phyloP scores from a whole-genome alignment of 306 rosid genomes.

The Erythrophleum fordii region DNA sequence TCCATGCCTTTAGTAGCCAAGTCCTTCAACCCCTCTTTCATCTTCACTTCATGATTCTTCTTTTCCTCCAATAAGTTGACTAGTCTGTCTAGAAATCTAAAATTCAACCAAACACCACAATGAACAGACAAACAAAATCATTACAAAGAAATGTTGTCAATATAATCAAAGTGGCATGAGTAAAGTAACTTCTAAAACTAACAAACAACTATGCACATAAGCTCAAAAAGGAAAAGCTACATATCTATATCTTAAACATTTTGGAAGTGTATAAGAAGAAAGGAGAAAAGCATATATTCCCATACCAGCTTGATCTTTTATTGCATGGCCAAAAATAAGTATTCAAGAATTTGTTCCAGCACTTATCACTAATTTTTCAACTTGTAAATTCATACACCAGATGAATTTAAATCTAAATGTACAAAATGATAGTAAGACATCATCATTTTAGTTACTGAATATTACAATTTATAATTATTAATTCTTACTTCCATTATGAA shows the following conservation, averaged over 20 bases:
- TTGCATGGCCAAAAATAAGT: not conserved
- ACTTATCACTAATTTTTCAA: not conserved
- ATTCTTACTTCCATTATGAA: conserved; percentile 24
- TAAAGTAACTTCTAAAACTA: conserved; percentile 24
- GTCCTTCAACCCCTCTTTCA: conserved; percentile 86
- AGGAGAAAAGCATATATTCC: not conserved
- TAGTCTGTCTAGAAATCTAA: conserved; percentile 86
- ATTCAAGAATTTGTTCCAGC: not conserved
- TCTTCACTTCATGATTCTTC: conserved; percentile 84
- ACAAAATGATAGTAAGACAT: conserved; percentile 15
- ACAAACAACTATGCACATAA: not conserved
- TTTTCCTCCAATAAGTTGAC: conserved; percentile 85
- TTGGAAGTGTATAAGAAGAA: not conserved
- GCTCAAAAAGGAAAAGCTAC: not conserved
- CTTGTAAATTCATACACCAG: not conserved
- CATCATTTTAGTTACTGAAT: not conserved
- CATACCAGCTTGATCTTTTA: not conserved
- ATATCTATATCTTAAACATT: conserved; percentile 5
- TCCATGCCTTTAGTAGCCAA: conserved; percentile 83
- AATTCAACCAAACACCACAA: conserved; percentile 40
- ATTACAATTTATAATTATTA: not conserved
- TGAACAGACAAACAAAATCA: not conserved
- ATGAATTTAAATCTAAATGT: not conserved
- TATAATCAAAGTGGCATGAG: not conserved
- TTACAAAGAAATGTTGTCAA: not conserved